Conservation (phyloP, 208 protist species). For the Crithidia bombi region DNA sequence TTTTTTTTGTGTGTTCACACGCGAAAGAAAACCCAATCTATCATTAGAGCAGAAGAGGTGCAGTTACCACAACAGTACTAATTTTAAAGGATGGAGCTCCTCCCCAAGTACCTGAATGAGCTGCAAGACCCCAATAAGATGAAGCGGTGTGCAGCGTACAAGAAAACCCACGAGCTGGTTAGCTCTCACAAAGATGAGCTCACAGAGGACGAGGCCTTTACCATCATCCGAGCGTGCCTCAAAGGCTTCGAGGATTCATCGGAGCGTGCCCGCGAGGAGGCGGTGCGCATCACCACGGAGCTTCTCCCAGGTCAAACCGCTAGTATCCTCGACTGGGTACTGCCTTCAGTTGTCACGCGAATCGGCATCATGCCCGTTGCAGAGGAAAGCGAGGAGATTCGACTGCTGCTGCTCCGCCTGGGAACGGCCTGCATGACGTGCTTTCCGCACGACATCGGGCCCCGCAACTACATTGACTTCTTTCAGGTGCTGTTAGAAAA, state of each 20-base stretch:
- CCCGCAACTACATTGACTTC: conserved; percentile 89
- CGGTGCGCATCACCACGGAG: conserved; percentile 52
- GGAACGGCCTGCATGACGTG: conserved; percentile 69
- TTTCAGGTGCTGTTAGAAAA: conserved; percentile 87
- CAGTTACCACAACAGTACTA: too few species aligned
- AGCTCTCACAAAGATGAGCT: conserved; percentile 4
- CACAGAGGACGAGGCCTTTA: conserved; percentile 48
- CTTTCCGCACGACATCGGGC: conserved; percentile 89
- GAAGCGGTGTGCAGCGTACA: conserved; percentile 72
- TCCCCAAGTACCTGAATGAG: conserved; percentile 81
- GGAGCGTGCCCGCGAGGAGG: conserved; percentile 80
- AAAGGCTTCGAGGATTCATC: conserved; percentile 79
- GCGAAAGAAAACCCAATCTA: too few species aligned
- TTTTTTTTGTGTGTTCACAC: too few species aligned
- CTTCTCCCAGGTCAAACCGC: conserved; percentile 54
- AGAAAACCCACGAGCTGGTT: conserved; percentile 55
- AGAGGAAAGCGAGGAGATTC: conserved; percentile 86
- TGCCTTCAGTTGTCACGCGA: conserved; percentile 84
- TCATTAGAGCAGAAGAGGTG: too few species aligned
- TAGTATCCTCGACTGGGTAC: conserved; percentile 84
- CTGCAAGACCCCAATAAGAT: conserved; percentile 67
- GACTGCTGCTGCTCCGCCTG: conserved; percentile 72
- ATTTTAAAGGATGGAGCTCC: conserved; percentile 73
- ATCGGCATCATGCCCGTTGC: conserved; percentile 74
- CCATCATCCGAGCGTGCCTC: conserved; percentile 63